Percentiles rank a stretch among this genome's conserved stretches.
Evolutionary conservation across 768 basidiomycete species (phyloP).

Genomic region (Phlegmacium glaucopus): DNA sequence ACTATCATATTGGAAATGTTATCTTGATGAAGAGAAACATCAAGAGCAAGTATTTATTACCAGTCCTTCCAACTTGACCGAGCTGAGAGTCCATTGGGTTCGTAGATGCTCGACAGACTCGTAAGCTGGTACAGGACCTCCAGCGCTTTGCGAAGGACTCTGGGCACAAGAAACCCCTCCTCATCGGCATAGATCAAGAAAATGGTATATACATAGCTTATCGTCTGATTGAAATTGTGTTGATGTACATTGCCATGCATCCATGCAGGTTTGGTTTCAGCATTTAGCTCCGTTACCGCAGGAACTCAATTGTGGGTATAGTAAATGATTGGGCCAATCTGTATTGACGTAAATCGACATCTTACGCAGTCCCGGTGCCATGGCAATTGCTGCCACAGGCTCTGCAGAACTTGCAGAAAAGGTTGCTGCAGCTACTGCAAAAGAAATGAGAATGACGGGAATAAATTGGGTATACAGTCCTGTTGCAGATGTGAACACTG

Average conservation of each 20-base stretch:
- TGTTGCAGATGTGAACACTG: slow-evolving; percentile 71
- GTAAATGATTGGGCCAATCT: slow-evolving; percentile 18
- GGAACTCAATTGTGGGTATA: slow-evolving; percentile 65
- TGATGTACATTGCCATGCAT: not conserved
- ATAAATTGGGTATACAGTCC: slow-evolving; percentile 75
- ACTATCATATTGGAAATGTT: slow-evolving; percentile 64
- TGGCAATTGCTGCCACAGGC: slow-evolving; percentile 63
- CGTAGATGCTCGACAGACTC: slow-evolving; percentile 49
- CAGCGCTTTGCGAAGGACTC: slow-evolving; percentile 54
- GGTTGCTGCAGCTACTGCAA: slow-evolving; percentile 45
- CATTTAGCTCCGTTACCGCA: slow-evolving; percentile 52
- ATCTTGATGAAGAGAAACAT: slow-evolving; percentile 73
- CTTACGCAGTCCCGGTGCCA: slow-evolving; percentile 59
- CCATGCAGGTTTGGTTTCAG: slow-evolving; percentile 61
- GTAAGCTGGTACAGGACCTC: slow-evolving; percentile 42
- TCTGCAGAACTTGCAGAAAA: slow-evolving; percentile 40
- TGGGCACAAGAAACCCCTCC: slow-evolving; percentile 52
- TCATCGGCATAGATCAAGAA: slow-evolving; percentile 75
- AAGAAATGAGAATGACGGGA: slow-evolving; percentile 56
- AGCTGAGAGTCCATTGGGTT: not conserved
- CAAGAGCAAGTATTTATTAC: slow-evolving; percentile 32
- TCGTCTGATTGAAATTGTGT: not conserved
- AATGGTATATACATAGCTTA: slow-evolving; percentile 40
- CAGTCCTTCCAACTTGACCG: not conserved
- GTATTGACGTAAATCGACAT: not conserved